phyloP scores from a whole-genome alignment of 2,329 filamentous ascomycete genomes.

The Arthrocladium fulminans region DNA sequence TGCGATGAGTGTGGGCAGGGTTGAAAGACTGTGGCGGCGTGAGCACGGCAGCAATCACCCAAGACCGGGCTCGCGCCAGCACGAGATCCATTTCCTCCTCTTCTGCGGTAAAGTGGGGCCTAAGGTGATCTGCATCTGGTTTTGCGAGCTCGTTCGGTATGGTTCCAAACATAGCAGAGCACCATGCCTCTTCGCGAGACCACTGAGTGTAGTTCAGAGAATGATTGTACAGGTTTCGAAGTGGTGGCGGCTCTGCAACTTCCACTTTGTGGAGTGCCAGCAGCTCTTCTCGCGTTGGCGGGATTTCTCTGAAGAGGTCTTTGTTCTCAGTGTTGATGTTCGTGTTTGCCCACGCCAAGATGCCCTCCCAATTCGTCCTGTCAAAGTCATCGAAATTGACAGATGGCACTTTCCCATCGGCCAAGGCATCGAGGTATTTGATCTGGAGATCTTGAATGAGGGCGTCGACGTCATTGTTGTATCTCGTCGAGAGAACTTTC shows the following conservation, averaged over 20 bases:
- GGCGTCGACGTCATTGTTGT: slow-evolving; percentile 34
- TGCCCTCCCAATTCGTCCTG: slow-evolving; percentile 38
- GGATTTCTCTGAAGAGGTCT: slow-evolving; percentile 32
- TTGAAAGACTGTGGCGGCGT: slow-evolving; percentile 36
- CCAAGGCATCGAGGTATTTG: slow-evolving; percentile 38
- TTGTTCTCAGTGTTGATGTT: slow-evolving; percentile 33
- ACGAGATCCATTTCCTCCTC: slow-evolving; percentile 11
- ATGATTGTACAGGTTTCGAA: slow-evolving; percentile 31
- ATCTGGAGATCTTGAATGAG: slow-evolving; percentile 41
- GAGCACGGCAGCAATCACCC: slow-evolving; percentile 40
- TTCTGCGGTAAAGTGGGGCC: slow-evolving; percentile 3
- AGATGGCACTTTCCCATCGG: slow-evolving; percentile 32
- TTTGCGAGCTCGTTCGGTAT: slow-evolving; percentile 10
- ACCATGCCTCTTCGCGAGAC: slow-evolving; percentile 29
- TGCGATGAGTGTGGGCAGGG: slow-evolving; percentile 28
- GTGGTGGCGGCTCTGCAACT: slow-evolving; percentile 25
- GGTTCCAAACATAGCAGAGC: slow-evolving; percentile 30
- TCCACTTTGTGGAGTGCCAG: slow-evolving; percentile 34
- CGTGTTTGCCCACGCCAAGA: slow-evolving; percentile 39
- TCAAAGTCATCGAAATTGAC: slow-evolving; percentile 38
- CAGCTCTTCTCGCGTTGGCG: slow-evolving; percentile 35
- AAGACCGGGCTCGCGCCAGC: slow-evolving; percentile 33
- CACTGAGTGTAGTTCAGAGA: slow-evolving; percentile 27
- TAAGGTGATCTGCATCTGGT: neutral
- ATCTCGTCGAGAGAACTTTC: slow-evolving; percentile 29